Evolutionary conservation across 495 filamentous ascomycete genomes (phyloP), one percentile per base, ranked within the genome.

Genomic region (Penicillium coprophilum): DNA sequence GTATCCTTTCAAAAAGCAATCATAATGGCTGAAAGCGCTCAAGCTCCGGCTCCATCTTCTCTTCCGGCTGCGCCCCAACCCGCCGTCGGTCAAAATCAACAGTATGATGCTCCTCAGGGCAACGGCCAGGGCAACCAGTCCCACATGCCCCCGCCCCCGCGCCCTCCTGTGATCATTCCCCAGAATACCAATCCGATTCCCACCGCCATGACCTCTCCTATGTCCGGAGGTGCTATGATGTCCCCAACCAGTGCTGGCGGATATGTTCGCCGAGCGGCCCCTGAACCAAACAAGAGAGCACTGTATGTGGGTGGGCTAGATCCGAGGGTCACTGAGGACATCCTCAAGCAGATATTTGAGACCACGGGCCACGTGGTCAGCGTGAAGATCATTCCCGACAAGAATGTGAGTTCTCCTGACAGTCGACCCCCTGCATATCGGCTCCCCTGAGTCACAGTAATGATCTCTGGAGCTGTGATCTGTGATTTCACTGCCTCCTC

Each of bases 361-460:
- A 97, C 94, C 5, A 96, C 91, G 52, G 94, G 94, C 23, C 94
- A 99, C 76, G 94, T 99, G 58, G 86, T 96, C 72, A 97, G 89
- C 63, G 94, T 99, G 58, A 99, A 99, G 80, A 96, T 99, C 63
- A 99, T 99, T 69, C 94, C 94, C 34, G 94, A 99, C 78, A 96
- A 96, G 84, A 96, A 93, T 75, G 90, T 95, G 73, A 83, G 91
- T 82, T 17, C 36, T 44, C 46, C 50, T 46, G 52, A 54, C 36
- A 39, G 38, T 17, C 20, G 30, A 38, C 21, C 52, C 52, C 51
- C 40, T 53, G 51, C 51, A 53, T 54, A 46, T 54, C 30, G 8
- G 36, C 38, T 23, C 39, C 38, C 49, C 38, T 51, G 36, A 36
- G 24, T 51, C 12, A 13, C 11, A 23, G 13, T 5, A 31, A 27